Evolutionary conservation across 2,329 filamentous ascomycete species (phyloP).

Genomic region (Trichoderma arundinaceum): DNA sequence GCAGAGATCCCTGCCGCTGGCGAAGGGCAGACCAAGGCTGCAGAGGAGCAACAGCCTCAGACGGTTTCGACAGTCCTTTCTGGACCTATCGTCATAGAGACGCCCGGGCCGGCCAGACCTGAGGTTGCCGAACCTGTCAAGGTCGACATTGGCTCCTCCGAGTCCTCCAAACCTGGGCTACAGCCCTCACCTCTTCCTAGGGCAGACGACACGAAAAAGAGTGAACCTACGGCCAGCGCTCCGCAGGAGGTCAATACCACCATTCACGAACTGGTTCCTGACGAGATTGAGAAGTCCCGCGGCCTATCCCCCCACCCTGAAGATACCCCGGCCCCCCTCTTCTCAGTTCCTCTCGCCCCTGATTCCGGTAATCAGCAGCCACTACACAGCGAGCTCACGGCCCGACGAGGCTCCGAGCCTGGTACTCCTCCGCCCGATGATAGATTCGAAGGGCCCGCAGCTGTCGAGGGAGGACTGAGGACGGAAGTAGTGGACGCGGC

Average conservation of each 20-base stretch:
- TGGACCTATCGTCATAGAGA: slow-evolving; percentile 12
- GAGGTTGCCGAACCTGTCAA: not conserved
- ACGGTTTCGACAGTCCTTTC: slow-evolving; percentile 4
- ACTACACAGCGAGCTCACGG: slow-evolving; percentile 29
- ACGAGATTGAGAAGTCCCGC: slow-evolving; percentile 34
- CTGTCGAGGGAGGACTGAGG: slow-evolving; percentile 31
- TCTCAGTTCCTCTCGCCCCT: slow-evolving; percentile 43
- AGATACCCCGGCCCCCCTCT: slow-evolving; percentile 70
- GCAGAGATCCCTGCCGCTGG: not conserved
- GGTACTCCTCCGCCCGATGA: slow-evolving; percentile 18
- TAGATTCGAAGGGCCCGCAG: slow-evolving; percentile 4
- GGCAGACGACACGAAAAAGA: slow-evolving; percentile 1
- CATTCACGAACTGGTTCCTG: slow-evolving; percentile 26
- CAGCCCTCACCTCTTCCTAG: slow-evolving; percentile 18
- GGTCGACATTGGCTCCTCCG: not conserved
- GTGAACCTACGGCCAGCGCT: slow-evolving; percentile 5
- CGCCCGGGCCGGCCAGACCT: not conserved
- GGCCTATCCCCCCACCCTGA: slow-evolving; percentile 63
- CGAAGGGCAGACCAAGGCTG: not conserved
- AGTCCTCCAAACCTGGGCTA: slow-evolving; percentile 11
- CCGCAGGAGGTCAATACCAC: slow-evolving; percentile 34
- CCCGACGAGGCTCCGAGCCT: not conserved
- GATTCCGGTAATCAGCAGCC: slow-evolving; percentile 40
- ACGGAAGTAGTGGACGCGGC: slow-evolving; percentile 33
- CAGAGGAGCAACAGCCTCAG: not conserved